Conservation (phyloP, 176 grass and related monocot species). For the Cocos nucifera region DNA sequence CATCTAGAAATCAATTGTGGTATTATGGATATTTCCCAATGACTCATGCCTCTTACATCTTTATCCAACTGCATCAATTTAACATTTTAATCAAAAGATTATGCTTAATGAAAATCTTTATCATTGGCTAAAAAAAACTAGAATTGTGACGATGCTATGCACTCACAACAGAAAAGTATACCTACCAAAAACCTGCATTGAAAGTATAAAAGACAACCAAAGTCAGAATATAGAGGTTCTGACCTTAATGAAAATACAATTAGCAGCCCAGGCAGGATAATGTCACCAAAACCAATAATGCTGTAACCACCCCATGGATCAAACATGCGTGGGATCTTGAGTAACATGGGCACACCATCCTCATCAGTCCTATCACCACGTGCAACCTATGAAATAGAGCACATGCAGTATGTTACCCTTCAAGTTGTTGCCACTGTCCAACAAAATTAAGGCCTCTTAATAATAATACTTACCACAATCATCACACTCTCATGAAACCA, state of each 20-base stretch:
- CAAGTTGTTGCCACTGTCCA: not conserved
- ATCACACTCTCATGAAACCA: constrained; percentile 98
- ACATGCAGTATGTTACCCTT: constrained; percentile 2
- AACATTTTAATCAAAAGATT: no score
- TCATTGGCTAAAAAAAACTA: no score
- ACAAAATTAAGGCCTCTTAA: not conserved
- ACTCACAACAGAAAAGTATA: no score
- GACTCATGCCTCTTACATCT: no score
- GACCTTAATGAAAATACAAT: constrained; percentile 94
- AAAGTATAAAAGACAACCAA: not conserved
- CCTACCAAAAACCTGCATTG: no score
- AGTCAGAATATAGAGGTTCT: not conserved
- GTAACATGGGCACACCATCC: constrained; percentile 95
- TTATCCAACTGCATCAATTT: no score
- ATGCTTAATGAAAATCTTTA: no score
- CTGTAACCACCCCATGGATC: constrained; percentile 99
- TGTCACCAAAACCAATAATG: constrained; percentile 98
- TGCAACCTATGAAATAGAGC: constrained; percentile 49
- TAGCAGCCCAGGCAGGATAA: constrained; percentile 90
- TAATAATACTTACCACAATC: constrained; percentile 78
- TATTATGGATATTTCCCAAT: no score
- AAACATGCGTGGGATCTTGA: constrained; percentile 95
- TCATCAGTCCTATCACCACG: constrained; percentile 93
- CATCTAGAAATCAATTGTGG: no score
- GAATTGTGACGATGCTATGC: no score